Conservation (phyloP, 352 stramenopile species). For the Globisporangium takayamanum region DNA sequence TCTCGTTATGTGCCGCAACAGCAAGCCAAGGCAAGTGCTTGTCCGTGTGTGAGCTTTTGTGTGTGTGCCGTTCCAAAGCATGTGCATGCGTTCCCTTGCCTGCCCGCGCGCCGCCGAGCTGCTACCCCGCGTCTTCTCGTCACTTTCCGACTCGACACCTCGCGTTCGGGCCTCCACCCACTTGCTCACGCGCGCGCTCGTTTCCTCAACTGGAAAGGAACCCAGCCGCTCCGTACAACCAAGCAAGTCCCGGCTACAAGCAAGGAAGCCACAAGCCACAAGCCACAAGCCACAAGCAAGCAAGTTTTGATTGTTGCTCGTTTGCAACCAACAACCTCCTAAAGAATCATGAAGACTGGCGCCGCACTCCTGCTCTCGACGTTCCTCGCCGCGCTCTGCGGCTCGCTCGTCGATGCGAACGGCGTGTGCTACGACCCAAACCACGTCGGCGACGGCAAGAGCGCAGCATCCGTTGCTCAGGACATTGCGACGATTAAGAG, state of each 20-base stretch:
- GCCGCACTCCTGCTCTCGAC: constrained; percentile 8
- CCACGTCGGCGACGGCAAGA: constrained; percentile 32
- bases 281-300: not conserved
- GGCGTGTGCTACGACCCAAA: constrained; percentile 68
- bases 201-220: constrained; percentile 10
- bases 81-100: not conserved
- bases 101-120: not conserved
- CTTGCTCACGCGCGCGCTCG: constrained; percentile 5
- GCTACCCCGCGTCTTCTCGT: not conserved
- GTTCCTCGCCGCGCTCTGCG: constrained; percentile 23
- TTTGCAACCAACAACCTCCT: not conserved
- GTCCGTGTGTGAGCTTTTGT: not conserved
- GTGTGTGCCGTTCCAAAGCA: no score
- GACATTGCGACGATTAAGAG: constrained; percentile 48
- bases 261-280: not conserved
- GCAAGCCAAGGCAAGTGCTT: no score
- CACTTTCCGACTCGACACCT: constrained; percentile 11
- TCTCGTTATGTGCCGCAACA: no score
- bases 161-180: constrained; percentile 2
- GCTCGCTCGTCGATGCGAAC: constrained; percentile 37
- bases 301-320: not conserved
- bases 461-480: constrained; percentile 20
- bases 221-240: not conserved
- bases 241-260: not conserved
- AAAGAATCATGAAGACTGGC: constrained; percentile 10